Evolutionary conservation across 495 filamentous ascomycete species (phyloP), one percentile per base, ranked within the genome.

Genomic region (Parachaetomium inaequale): DNA sequence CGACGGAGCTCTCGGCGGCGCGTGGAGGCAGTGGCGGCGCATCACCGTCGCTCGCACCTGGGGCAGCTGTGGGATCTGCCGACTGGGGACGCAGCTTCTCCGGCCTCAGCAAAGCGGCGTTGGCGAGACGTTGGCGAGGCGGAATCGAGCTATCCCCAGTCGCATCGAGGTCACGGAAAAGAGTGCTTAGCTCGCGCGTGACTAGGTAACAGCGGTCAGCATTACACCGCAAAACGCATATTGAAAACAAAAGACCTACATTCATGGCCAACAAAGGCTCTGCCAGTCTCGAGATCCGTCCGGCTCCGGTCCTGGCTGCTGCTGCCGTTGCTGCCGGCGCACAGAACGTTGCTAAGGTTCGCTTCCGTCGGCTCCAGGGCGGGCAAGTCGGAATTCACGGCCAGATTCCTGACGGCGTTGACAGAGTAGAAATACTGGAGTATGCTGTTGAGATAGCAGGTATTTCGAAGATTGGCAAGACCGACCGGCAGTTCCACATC

Each of bases 401-500:
- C 85, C 70, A 98, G 82, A 17, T 96, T 82, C 31, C 93, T 85
- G 40, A 96, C 82, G 7, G 91, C 87, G 55, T 85, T 87, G 43
- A 99, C 83, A 1, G 92, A 92, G 70, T 94, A 97, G 70, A 95
- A 92, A 67, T 95, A 98, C 67, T 99, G 94, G 14, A 99, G 76
- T 32, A 99, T 81, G 72, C 94, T 98, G 76, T 98, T 98, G 42
- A 99, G 83, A 67, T 99, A 99, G 73, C 94, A 99, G 1, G 94
- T 99, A 65, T 97, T 97, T 45, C 93, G 92, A 63, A 97, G 93
- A 64, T 98, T 99, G 45, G 85, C 83, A 14, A 98, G 80, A 0
- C 94, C 94, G 55, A 93, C 87, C 8, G 93, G 92, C 78, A 86
- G 86, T 15, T 84, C 77, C 43, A 59, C 42, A 32, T 66, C 58